Evolutionary conservation across 2,329 filamentous ascomycete species (phyloP).

Genomic region (Trichoderma sp.): DNA sequence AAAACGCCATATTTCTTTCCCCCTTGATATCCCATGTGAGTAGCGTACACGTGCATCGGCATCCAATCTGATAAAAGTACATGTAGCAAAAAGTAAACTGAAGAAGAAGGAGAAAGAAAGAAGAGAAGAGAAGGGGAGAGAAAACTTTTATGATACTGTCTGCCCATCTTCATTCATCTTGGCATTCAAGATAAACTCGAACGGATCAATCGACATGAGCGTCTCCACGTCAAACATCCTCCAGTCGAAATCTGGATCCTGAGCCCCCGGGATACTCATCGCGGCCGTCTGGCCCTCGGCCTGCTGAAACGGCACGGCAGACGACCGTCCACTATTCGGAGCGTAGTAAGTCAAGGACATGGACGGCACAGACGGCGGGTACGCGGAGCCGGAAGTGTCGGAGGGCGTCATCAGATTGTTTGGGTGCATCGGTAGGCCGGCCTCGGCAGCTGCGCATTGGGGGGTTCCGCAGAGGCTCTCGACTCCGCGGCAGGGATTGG

Average conservation of each 20-base stretch:
- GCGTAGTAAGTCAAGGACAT: conserved; percentile 11
- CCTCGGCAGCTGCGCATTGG: neutral
- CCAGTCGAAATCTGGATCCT: conserved; percentile 12
- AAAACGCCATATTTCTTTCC: neutral
- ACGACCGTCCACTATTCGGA: neutral
- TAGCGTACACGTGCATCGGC: neutral
- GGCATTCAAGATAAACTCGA: conserved; percentile 9
- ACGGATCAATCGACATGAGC: conserved; percentile 15
- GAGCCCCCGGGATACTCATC: conserved; percentile 7
- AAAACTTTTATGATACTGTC: neutral
- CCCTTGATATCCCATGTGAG: neutral
- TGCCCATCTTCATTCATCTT: conserved; percentile 10
- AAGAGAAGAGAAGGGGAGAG: neutral
- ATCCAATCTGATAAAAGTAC: neutral
- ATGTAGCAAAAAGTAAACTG: neutral
- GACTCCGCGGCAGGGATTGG: neutral
- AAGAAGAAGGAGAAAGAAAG: neutral
- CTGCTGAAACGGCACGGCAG: neutral
- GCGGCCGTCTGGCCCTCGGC: neutral
- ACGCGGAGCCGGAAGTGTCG: neutral
- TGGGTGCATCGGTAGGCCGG: neutral
- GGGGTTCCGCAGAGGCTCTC: neutral
- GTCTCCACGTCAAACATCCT: conserved; percentile 16
- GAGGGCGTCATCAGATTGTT: conserved; percentile 4
- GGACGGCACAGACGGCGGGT: neutral